phyloP scores from a whole-genome alignment of 2,329 filamentous ascomycete species.

The Monosporascus sp. region DNA sequence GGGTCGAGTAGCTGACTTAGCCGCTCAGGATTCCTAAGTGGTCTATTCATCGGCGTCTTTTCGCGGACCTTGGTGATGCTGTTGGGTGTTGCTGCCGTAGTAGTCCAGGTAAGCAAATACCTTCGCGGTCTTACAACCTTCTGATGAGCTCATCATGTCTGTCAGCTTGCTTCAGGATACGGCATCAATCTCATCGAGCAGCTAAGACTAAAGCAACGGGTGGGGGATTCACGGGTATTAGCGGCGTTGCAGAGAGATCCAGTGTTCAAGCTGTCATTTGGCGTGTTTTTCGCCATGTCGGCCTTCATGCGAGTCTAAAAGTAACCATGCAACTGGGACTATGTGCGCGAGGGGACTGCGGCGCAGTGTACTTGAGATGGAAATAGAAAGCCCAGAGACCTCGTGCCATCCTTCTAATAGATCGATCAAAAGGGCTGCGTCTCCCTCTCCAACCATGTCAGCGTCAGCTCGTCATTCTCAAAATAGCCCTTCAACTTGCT shows the following conservation, averaged over 20 bases:
- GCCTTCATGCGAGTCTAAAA: conserved; percentile 50
- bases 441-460: conserved; percentile 81
- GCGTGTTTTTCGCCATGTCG: conserved; percentile 67
- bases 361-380: conserved; percentile 1
- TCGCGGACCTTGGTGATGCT: conserved; percentile 66
- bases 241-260: conserved; percentile 52
- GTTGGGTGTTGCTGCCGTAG: neutral
- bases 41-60: conserved; percentile 64
- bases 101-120: conserved; percentile 50
- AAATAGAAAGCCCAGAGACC: conserved; percentile 1
- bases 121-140: neutral
- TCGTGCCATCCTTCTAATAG: neutral
- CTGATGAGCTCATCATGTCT: neutral
- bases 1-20: neutral
- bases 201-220: conserved; percentile 25
- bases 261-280: conserved; percentile 65
- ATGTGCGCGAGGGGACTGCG: too few relatives aligned
- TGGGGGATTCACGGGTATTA: conserved; percentile 36
- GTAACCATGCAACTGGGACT: neutral
- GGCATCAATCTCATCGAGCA: conserved; percentile 28
- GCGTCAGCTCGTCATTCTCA: conserved; percentile 63
- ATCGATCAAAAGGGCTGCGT: conserved; percentile 56
- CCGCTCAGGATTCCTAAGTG: conserved; percentile 52
- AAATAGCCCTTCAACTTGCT: conserved; percentile 79
- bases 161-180: conserved; percentile 28